A percentile compares a stretch with the other conserved stretches of the same genome.
Conservation (phyloP, 306 rosid genomes). For the Prunus dulcis region DNA sequence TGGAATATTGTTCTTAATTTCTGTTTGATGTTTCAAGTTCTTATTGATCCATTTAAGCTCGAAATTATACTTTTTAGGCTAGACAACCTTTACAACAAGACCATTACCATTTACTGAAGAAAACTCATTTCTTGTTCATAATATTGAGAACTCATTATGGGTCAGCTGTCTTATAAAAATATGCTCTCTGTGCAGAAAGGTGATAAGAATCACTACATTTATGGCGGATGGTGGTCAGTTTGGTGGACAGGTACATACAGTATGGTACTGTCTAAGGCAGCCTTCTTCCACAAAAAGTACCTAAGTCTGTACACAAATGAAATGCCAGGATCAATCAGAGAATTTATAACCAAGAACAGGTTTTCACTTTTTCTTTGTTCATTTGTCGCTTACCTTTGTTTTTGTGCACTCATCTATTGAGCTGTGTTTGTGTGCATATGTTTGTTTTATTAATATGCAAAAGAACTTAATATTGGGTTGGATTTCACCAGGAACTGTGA, state of each 20-base stretch:
- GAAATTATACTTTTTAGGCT: background rate
- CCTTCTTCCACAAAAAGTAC: slow-evolving; percentile 93
- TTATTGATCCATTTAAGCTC: background rate
- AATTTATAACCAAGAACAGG: slow-evolving; percentile 72
- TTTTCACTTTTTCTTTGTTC: slow-evolving; percentile 16
- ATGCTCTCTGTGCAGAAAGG: slow-evolving; percentile 49
- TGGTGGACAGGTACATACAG: slow-evolving; percentile 99
- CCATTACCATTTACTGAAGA: slow-evolving; percentile 3
- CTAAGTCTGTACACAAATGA: slow-evolving; percentile 64
- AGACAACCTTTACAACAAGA: background rate
- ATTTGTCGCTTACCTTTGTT: background rate
- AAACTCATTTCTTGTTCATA: background rate
- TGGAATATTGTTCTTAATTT: background rate
- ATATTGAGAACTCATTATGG: background rate
- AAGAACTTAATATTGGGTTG: slow-evolving; percentile 18
- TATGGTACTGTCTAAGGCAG: slow-evolving; percentile 97
- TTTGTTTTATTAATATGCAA: background rate
- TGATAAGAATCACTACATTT: slow-evolving; percentile 36
- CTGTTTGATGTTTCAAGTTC: background rate
- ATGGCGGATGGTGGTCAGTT: slow-evolving; percentile 99
- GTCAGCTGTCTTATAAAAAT: background rate
- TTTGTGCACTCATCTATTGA: background rate
- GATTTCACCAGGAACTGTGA: slow-evolving; percentile 83
- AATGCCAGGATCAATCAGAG: slow-evolving; percentile 84
- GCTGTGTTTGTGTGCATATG: background rate